phyloP scores from a whole-genome alignment of 2,329 filamentous ascomycete genomes.

The Grosmannia huntii region DNA sequence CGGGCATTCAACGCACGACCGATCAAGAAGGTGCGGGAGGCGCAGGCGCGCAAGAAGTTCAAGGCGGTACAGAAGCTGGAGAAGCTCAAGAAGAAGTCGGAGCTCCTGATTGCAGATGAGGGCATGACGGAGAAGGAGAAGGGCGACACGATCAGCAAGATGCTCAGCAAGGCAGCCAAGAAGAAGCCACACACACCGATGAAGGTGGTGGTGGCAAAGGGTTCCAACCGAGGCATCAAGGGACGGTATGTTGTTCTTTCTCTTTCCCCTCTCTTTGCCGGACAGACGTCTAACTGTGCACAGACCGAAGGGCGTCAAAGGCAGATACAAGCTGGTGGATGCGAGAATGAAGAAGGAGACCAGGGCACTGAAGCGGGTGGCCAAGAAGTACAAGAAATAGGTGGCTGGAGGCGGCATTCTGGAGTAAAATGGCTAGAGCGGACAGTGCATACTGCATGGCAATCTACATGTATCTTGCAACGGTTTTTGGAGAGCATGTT shows the following conservation, averaged over 20 bases:
- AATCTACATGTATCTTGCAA: background rate
- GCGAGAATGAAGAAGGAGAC: conserved; percentile 93
- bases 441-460: background rate
- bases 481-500: background rate
- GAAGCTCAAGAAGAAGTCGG: conserved; percentile 96
- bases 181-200: conserved; percentile 77
- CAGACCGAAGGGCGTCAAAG: conserved; percentile 82
- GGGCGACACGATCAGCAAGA: conserved; percentile 65
- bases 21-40: conserved; percentile 98
- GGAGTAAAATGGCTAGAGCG: background rate
- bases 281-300: background rate
- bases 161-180: conserved; percentile 71
- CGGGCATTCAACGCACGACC: conserved; percentile 88
- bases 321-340: conserved; percentile 95
- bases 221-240: conserved; percentile 71
- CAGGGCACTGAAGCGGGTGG: conserved; percentile 65
- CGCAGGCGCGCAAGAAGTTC: conserved; percentile 92
- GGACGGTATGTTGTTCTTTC: conserved; percentile 28
- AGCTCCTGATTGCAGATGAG: conserved; percentile 76
- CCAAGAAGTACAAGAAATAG: conserved; percentile 47
- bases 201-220: conserved; percentile 79
- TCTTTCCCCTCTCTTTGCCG: background rate
- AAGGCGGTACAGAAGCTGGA: conserved; percentile 83
- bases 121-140: conserved; percentile 95
- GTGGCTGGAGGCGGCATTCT: background rate